These are phyloP conservation scores for Bipolaris bicolor DNA, from an alignment of 2,329 filamentous ascomycete genomes.

Conservation along the genomic window DNA sequence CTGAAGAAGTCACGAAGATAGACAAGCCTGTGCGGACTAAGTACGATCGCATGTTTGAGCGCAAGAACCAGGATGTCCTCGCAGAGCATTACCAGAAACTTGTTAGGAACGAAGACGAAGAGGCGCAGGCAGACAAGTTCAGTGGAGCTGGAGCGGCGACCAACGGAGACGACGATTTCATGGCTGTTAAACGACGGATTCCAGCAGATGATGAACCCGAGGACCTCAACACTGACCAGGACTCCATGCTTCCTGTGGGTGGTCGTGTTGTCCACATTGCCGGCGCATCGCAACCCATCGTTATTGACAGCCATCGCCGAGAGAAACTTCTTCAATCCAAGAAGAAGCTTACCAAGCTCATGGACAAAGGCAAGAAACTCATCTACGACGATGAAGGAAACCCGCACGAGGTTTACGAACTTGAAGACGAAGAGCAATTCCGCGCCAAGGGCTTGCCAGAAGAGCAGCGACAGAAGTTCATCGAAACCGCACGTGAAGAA, in stretches of 20 bases:
- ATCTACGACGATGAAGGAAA: constrained; percentile 93
- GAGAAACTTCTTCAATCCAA: constrained; percentile 96
- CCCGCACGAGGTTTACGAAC: constrained; percentile 83
- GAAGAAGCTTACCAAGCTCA: constrained; percentile 90
- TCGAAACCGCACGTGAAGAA: constrained; percentile 74
- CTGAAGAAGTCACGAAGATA: constrained; percentile 56
- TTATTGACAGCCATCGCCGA: constrained; percentile 92
- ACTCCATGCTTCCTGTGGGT: constrained; percentile 45
- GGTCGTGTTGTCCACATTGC: constrained; percentile 69
- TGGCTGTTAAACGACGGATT: constrained; percentile 87
- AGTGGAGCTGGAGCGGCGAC: constrained; percentile 39
- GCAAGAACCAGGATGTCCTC: constrained; percentile 92
- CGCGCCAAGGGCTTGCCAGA: constrained; percentile 74
- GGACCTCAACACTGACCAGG: constrained; percentile 52
- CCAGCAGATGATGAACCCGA: constrained; percentile 66
- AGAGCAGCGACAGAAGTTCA: constrained; percentile 75
- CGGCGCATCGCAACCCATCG: constrained; percentile 70
- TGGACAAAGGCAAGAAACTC: constrained; percentile 82
- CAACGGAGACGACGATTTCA: constrained; percentile 75
- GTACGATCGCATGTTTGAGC: constrained; percentile 97
- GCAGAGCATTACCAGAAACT: constrained; percentile 93
- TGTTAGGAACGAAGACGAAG: constrained; percentile 62
- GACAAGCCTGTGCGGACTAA: constrained; percentile 83
- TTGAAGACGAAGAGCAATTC: constrained; percentile 86
- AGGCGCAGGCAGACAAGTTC: constrained; percentile 47